A percentile compares a stretch with the other conserved stretches of the same genome.
Conservation (phyloP, 768 basidiomycete species). For the Serendipita sp. region DNA sequence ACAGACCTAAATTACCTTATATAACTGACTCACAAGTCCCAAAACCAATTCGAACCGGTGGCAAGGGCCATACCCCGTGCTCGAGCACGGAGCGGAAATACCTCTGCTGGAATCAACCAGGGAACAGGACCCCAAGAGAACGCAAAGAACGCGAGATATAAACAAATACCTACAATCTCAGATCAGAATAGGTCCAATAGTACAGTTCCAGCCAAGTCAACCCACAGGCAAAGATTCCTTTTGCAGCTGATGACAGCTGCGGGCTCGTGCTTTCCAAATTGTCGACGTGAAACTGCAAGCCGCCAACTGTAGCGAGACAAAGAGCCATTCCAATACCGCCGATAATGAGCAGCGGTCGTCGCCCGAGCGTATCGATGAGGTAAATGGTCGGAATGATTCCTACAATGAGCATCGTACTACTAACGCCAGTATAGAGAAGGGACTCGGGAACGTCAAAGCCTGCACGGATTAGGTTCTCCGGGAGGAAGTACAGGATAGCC, state of each 20-base stretch:
- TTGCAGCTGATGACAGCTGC: slow-evolving; percentile 17
- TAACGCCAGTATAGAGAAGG: slow-evolving; percentile 9
- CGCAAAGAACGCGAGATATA: slow-evolving; percentile 11
- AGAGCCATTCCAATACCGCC: slow-evolving; percentile 2
- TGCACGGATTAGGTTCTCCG: slow-evolving; percentile 6
- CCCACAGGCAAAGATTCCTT: slow-evolving; percentile 18
- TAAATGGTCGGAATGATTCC: slow-evolving; percentile 12
- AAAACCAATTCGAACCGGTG: slow-evolving; percentile 19
- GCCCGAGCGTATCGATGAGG: background rate
- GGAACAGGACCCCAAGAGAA: slow-evolving; percentile 35
- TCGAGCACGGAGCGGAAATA: slow-evolving; percentile 23
- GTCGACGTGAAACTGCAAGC: slow-evolving; percentile 1
- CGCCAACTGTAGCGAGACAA: background rate
- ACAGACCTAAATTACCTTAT: background rate
- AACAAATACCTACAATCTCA: slow-evolving; percentile 17
- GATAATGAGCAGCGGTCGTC: slow-evolving; percentile 1
- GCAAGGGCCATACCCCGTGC: slow-evolving; percentile 21
- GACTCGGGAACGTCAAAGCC: slow-evolving; percentile 25
- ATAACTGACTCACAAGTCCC: slow-evolving; percentile 13
- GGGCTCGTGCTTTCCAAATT: slow-evolving; percentile 13
- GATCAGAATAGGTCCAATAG: background rate
- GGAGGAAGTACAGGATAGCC: slow-evolving; percentile 7
- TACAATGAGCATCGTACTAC: slow-evolving; percentile 16
- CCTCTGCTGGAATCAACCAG: slow-evolving; percentile 36
- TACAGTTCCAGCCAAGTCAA: background rate